phyloP scores from a whole-genome alignment of 257 asterid genomes.

The Mentha longifolia region DNA sequence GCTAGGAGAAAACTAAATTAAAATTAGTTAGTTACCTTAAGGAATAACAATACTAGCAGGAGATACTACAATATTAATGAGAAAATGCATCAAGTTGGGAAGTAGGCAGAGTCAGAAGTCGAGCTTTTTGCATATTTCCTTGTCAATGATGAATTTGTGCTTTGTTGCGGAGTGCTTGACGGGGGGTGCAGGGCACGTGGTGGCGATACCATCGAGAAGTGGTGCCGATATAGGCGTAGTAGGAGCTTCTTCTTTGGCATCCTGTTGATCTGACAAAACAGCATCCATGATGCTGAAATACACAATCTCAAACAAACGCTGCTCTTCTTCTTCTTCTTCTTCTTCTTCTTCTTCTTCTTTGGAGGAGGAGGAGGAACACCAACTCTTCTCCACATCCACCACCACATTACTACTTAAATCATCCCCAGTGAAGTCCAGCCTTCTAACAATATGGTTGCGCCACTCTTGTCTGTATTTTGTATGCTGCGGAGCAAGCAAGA shows the following conservation, averaged over 20 bases:
- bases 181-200: conserved; percentile 67
- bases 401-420: background rate
- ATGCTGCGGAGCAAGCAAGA: conserved; percentile 52
- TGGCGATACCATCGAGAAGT: conserved; percentile 44
- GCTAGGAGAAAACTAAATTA: no score
- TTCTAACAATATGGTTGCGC: conserved; percentile 41
- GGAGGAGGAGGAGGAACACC: background rate
- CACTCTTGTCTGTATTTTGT: conserved; percentile 40
- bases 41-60: no score
- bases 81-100: no score
- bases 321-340: conserved; percentile 29
- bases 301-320: conserved; percentile 40
- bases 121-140: conserved; percentile 60
- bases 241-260: background rate
- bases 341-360: conserved; percentile 29
- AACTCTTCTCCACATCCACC: background rate
- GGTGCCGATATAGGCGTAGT: conserved; percentile 52
- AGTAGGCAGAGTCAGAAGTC: conserved; percentile 35
- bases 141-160: conserved; percentile 42
- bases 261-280: conserved; percentile 41
- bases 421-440: conserved; percentile 37
- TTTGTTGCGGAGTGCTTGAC: conserved; percentile 40
- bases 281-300: conserved; percentile 46
- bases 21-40: no score
- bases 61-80: no score